Percentiles rank a stretch among this genome's conserved stretches.
Evolutionary conservation across 2,329 filamentous ascomycete species (phyloP).

Genomic region (Fusarium palustre): DNA sequence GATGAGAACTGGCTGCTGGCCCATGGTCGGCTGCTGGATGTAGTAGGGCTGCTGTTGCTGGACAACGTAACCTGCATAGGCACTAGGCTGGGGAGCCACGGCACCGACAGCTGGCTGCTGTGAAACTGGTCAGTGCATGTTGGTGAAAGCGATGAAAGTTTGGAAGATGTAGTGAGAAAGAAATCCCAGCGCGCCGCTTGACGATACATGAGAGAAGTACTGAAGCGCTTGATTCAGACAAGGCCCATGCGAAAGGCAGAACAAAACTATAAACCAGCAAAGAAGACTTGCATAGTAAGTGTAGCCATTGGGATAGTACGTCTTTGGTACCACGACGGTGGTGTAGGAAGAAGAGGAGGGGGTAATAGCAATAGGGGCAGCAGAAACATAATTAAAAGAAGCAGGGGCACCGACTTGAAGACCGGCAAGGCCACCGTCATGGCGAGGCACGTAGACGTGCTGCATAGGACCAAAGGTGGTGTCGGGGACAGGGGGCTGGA

Average conservation of each 20-base stretch:
- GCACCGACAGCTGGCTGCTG: conserved; percentile 50
- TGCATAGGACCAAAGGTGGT: conserved; percentile 66
- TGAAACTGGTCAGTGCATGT: conserved; percentile 32
- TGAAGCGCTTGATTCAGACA: conserved; percentile 8
- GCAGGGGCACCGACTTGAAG: conserved; percentile 51
- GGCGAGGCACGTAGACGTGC: conserved; percentile 68
- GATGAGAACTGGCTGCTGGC: conserved; percentile 51
- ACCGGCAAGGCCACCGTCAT: conserved; percentile 55
- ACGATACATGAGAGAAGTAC: not conserved
- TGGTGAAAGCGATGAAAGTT: not conserved
- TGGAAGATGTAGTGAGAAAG: not conserved
- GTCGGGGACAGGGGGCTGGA: conserved; percentile 69
- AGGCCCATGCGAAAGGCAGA: not conserved
- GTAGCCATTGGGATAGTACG: conserved; percentile 49
- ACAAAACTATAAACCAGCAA: conserved; percentile 12
- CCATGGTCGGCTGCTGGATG: conserved; percentile 49
- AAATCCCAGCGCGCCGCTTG: not conserved
- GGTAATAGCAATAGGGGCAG: conserved; percentile 39
- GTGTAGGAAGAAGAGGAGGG: conserved; percentile 43
- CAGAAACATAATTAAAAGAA: conserved; percentile 46
- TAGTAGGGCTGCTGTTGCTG: conserved; percentile 52
- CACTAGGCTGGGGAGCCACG: conserved; percentile 46
- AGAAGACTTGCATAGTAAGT: conserved; percentile 57
- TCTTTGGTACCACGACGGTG: conserved; percentile 51
- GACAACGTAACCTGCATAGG: conserved; percentile 48